Percentiles rank a stretch among this genome's conserved stretches.
Evolutionary conservation across 495 filamentous ascomycete species (phyloP).

Genomic region (Xylaria nigripes): DNA sequence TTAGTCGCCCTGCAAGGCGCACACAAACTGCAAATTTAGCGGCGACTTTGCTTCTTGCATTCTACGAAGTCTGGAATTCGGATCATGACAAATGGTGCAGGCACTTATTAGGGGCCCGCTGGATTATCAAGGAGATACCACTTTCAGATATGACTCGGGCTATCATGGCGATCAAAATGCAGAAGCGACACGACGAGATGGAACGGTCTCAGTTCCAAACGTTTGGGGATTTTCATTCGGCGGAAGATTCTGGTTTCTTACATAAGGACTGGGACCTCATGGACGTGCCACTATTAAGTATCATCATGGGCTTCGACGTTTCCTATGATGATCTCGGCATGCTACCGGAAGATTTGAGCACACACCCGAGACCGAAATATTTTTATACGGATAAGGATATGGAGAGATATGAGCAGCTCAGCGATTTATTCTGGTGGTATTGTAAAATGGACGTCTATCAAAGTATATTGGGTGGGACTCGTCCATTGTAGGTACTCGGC

Average conservation of each 20-base stretch:
- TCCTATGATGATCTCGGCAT: slow-evolving; percentile 28
- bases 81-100: slow-evolving; percentile 95
- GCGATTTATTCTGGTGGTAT: slow-evolving; percentile 96
- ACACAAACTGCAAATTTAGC: slow-evolving; percentile 74
- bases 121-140: slow-evolving; percentile 76
- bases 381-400: slow-evolving; percentile 62
- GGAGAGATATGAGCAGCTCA: slow-evolving; percentile 67
- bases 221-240: slow-evolving; percentile 18
- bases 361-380: slow-evolving; percentile 18
- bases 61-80: slow-evolving; percentile 89
- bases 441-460: slow-evolving; percentile 88
- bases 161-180: slow-evolving; percentile 53
- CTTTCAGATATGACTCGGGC: slow-evolving; percentile 59
- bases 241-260: slow-evolving; percentile 19
- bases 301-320: slow-evolving; percentile 30
- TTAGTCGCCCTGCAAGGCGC: slow-evolving; percentile 63
- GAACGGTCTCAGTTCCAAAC: slow-evolving; percentile 17
- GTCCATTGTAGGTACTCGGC: slow-evolving; percentile 60
- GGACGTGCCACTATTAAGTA: slow-evolving; percentile 30
- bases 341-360: slow-evolving; percentile 20
- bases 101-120: slow-evolving; percentile 76
- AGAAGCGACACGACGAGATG: slow-evolving; percentile 27
- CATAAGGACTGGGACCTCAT: slow-evolving; percentile 27
- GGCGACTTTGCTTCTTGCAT: slow-evolving; percentile 79
- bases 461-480: slow-evolving; percentile 78